Evolutionary conservation across 768 basidiomycete genomes (phyloP), one percentile per base, ranked within the genome.

Genomic region (Leccinum variicolor): DNA sequence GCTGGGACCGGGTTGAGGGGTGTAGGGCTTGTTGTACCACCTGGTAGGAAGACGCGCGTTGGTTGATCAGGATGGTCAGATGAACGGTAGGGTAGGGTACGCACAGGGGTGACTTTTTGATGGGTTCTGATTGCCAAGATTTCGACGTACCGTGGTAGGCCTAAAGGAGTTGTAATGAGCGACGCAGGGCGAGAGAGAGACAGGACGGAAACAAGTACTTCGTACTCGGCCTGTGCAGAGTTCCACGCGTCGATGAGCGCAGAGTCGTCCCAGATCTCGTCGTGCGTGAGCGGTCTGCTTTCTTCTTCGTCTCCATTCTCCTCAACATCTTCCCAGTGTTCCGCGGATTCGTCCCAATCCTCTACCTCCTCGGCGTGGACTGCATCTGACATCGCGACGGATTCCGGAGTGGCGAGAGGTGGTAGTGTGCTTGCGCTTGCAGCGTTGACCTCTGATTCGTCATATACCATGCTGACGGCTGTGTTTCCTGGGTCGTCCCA

Each of bases 231-330:
- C 61, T 80, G 84, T 17, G 91, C 91, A 58, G 90, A 86, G 68
- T 92, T 81, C 91, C 91, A 92, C 19, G 91, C 91, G 53, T 88
- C 80, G 47, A 93, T 81, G 61, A 93, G 79, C 4, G 87, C 89
- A 34, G 88, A 87, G 68, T 93, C 91, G 62, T 93, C 91, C 91
- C 91, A 93, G 36, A 91, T 84, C 65, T 93, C 90, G 50, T 85
- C 81, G 33, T 86, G 80, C 9, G 86, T 83, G 57, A 91, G 77
- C 54, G 84, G 78, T 26, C 85, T 78, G 61, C 85, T 84, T 64
- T 86, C 83, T 47, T 80, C 77, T 26, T 79, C 76, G 11, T 76
- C 76, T 5, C 56, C 60, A 23, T 77, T 75, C 19, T 2, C 65
- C 50, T 11, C 58, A 71, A 26, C 33, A 53, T 28, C 48, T 28